These are phyloP conservation scores for Fusarium paranaense DNA, from an alignment of 2,329 filamentous ascomycete genomes.

Conservation along the genomic window DNA sequence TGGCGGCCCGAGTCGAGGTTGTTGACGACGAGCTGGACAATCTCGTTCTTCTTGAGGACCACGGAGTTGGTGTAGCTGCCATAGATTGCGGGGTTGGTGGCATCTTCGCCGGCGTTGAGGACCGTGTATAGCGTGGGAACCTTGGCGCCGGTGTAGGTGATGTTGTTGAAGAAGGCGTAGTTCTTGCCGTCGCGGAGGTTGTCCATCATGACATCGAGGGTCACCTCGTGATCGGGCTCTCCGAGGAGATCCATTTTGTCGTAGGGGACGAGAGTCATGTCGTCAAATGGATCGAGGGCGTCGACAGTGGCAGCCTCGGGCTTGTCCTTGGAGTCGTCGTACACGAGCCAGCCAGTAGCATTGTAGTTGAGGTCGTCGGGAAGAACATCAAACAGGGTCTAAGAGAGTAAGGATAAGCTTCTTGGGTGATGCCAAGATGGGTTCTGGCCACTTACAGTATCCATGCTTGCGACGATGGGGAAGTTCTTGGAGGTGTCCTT, in stretches of 20 bases:
- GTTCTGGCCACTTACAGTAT: conserved; percentile 60
- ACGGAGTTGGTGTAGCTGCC: conserved; percentile 74
- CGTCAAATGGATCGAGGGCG: conserved; percentile 77
- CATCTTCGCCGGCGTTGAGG: conserved; percentile 70
- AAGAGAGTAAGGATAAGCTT: not conserved
- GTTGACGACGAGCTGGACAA: conserved; percentile 80
- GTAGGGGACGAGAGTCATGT: conserved; percentile 76
- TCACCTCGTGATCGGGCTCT: conserved; percentile 72
- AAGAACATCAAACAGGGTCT: conserved; percentile 75
- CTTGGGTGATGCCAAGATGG: too few relatives aligned
- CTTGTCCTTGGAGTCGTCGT: conserved; percentile 60
- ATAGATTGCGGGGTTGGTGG: conserved; percentile 71
- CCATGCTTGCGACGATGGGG: conserved; percentile 77
- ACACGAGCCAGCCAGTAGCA: conserved; percentile 72
- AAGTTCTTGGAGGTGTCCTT: conserved; percentile 73
- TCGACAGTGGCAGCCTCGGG: conserved; percentile 67
- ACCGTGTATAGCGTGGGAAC: conserved; percentile 85
- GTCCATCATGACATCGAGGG: conserved; percentile 72
- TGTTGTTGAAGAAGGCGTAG: conserved; percentile 78
- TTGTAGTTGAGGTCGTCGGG: conserved; percentile 77
- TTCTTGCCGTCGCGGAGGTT: conserved; percentile 71
- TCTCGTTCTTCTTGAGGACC: conserved; percentile 73
- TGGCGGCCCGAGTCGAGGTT: conserved; percentile 79
- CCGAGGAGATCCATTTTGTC: conserved; percentile 73
- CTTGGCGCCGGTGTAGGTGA: conserved; percentile 79